phyloP scores from a whole-genome alignment of 108 stramenopile genomes.

The Cyclotella baltica region DNA sequence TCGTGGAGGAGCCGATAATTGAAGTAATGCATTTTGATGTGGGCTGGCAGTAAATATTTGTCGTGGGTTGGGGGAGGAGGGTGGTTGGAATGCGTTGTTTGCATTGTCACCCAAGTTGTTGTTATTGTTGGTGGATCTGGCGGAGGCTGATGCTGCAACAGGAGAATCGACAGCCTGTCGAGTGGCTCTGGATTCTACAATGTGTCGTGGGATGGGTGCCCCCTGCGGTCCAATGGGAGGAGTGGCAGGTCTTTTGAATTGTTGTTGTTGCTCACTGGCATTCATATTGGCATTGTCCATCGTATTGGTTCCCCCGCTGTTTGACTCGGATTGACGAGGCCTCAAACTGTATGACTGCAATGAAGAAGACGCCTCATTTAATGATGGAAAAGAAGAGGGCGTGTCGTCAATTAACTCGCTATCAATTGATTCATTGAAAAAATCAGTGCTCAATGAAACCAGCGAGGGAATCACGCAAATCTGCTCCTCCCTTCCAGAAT shows the following conservation, averaged over 20 bases:
- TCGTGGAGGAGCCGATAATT: conserved; percentile 4
- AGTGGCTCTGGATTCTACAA: too few relatives aligned
- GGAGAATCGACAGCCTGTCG: background rate
- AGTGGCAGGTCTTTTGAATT: background rate
- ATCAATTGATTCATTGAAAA: background rate
- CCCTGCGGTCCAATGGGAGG: conserved; percentile 50
- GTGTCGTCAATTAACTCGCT: background rate
- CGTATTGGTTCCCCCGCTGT: background rate
- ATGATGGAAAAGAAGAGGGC: background rate
- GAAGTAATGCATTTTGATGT: background rate
- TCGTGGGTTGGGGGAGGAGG: conserved; percentile 1
- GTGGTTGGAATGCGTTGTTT: too few relatives aligned
- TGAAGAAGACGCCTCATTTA: background rate
- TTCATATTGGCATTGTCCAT: too few relatives aligned
- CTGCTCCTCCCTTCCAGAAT: too few relatives aligned
- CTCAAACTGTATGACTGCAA: too few relatives aligned
- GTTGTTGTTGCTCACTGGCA: background rate
- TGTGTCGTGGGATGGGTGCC: conserved; percentile 27
- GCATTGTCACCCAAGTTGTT: too few relatives aligned
- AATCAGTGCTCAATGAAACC: too few relatives aligned
- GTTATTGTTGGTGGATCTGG: background rate
- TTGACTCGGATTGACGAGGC: too few relatives aligned
- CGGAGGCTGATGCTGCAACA: background rate
- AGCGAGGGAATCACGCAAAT: too few relatives aligned
- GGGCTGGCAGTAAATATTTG: background rate